A percentile compares a stretch with the other conserved stretches of the same genome.
Conservation (phyloP, 257 asterid genomes). For the Osmanthus fragrans region DNA sequence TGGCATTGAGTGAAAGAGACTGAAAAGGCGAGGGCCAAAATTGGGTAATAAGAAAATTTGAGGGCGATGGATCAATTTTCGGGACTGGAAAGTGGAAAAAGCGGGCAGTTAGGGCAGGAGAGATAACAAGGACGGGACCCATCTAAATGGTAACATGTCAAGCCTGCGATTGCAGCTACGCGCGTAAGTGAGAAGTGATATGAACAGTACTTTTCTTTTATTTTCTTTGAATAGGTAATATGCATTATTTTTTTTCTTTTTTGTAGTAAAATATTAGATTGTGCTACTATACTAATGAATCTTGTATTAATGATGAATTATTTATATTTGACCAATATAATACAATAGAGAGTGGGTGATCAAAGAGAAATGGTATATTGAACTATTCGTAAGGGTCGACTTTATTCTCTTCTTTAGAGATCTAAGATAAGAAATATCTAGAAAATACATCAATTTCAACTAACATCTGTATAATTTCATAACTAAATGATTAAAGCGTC, state of each 20-base stretch:
- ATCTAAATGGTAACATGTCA: conserved; percentile 55
- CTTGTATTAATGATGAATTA: neutral
- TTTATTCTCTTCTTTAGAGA: too few species aligned
- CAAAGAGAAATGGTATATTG: too few species aligned
- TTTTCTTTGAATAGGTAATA: neutral
- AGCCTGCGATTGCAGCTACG: neutral
- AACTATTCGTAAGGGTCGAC: too few species aligned
- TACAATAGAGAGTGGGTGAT: too few species aligned
- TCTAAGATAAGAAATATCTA: too few species aligned
- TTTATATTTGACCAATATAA: too few species aligned
- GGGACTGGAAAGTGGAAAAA: conserved; percentile 24
- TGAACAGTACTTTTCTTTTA: neutral
- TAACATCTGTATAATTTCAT: too few species aligned
- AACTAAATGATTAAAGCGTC: too few species aligned
- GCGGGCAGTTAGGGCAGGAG: conserved; percentile 57
- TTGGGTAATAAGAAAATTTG: neutral
- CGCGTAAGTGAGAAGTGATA: neutral
- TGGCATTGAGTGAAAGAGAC: neutral
- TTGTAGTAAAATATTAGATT: too few species aligned
- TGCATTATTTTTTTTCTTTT: too few species aligned
- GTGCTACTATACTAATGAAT: neutral
- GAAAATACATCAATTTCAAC: too few species aligned
- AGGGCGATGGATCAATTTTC: conserved; percentile 7
- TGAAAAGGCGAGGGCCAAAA: neutral
- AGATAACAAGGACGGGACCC: conserved; percentile 51